Conservation (phyloP, 139 green algal genomes). For the Coccomyxa sp. region DNA sequence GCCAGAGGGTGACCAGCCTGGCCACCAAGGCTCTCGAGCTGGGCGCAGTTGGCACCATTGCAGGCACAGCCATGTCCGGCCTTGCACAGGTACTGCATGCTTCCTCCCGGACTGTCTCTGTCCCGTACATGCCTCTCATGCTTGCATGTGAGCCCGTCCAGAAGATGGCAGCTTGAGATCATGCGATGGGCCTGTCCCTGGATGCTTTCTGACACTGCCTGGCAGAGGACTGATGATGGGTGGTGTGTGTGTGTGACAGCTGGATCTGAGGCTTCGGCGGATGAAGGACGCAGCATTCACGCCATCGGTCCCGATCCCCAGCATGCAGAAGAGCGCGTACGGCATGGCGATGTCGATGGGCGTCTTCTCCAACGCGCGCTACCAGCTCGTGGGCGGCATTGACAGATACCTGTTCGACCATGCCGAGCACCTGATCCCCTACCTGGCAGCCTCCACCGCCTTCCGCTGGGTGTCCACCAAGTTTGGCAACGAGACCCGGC, state of each 20-base stretch:
- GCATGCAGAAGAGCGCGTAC: slow-evolving; percentile 42
- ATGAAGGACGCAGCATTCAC: slow-evolving; percentile 54
- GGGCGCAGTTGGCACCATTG: slow-evolving; percentile 72
- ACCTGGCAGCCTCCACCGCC: slow-evolving; percentile 41
- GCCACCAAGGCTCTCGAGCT: slow-evolving; percentile 84
- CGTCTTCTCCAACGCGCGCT: slow-evolving; percentile 82
- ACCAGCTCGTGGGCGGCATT: slow-evolving; percentile 88
- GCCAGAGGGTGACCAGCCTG: slow-evolving; percentile 60
- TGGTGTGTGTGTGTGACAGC: slow-evolving; percentile 12
- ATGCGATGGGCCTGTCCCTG: too few species aligned
- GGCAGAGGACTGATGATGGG: background rate
- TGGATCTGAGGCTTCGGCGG: slow-evolving; percentile 36
- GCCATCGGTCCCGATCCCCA: slow-evolving; percentile 73
- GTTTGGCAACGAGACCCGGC: slow-evolving; percentile 33
- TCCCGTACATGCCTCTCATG: too few species aligned
- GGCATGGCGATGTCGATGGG: slow-evolving; percentile 80
- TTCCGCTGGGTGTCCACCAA: slow-evolving; percentile 29
- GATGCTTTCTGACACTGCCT: too few species aligned
- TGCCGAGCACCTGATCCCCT: slow-evolving; percentile 69
- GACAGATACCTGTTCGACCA: slow-evolving; percentile 86
- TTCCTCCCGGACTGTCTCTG: too few species aligned
- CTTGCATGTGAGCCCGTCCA: too few species aligned
- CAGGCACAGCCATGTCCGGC: slow-evolving; percentile 48
- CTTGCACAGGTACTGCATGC: slow-evolving; percentile 32
- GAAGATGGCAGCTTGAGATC: too few species aligned